phyloP scores from a whole-genome alignment of 2,329 filamentous ascomycete species.

The Cytospora schulzeri region DNA sequence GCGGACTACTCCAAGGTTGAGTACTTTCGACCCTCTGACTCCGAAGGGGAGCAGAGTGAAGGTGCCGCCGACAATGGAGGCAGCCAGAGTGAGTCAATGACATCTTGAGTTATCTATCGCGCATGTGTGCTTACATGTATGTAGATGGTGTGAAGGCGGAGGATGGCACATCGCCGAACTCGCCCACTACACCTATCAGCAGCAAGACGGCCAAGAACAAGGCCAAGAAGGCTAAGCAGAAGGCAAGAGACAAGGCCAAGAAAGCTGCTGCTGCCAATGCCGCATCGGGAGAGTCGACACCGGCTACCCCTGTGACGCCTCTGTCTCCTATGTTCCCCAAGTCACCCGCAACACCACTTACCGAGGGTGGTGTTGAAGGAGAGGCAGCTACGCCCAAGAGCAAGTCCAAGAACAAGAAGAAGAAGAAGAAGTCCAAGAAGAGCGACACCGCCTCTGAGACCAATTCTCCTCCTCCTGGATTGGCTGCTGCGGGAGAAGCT shows the following conservation, averaged over 20 bases:
- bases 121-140: not conserved
- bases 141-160: conserved; percentile 24
- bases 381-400: conserved; percentile 24
- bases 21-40: conserved; percentile 43
- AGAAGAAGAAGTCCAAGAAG: conserved; percentile 26
- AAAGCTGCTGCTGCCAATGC: conserved; percentile 13
- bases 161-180: conserved; percentile 21
- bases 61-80: conserved; percentile 28
- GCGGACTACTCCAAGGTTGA: conserved; percentile 47
- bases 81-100: conserved; percentile 19
- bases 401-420: conserved; percentile 29
- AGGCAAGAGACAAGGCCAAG: conserved; percentile 30
- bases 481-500: conserved; percentile 6
- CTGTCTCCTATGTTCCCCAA: conserved; percentile 8
- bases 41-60: conserved; percentile 42
- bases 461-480: conserved; percentile 18
- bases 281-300: conserved; percentile 16
- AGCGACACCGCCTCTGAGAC: conserved; percentile 13
- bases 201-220: conserved; percentile 30
- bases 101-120: not conserved
- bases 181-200: conserved; percentile 23
- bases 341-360: not conserved
- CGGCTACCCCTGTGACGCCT: conserved; percentile 21
- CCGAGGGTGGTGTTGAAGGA: conserved; percentile 10
- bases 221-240: conserved; percentile 29